phyloP scores from a whole-genome alignment of 2,329 filamentous ascomycete genomes.

The Ophiostoma sp. region DNA sequence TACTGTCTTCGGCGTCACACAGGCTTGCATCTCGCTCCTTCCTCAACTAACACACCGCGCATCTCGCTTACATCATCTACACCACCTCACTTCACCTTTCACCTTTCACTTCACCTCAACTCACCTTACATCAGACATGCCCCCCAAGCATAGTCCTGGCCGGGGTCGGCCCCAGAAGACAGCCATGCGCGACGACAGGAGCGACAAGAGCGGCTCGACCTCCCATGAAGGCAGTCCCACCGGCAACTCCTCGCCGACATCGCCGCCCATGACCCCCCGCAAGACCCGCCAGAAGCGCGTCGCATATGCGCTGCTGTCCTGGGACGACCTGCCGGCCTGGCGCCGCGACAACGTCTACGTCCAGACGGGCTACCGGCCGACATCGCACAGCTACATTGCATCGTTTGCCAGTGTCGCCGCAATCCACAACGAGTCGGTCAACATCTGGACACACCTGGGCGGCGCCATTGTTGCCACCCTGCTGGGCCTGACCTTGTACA shows the following conservation, averaged over 20 bases:
- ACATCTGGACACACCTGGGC: conserved; percentile 60
- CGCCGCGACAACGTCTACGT: conserved; percentile 57
- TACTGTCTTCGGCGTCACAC: background rate
- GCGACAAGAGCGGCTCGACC: background rate
- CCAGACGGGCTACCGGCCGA: conserved; percentile 48
- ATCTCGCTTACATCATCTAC: conserved; percentile 8
- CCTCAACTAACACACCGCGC: background rate
- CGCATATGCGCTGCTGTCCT: conserved; percentile 40
- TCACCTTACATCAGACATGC: background rate
- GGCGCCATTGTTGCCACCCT: conserved; percentile 58
- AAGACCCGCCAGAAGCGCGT: conserved; percentile 22
- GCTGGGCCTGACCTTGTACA: conserved; percentile 49
- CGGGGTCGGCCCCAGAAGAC: conserved; percentile 21
- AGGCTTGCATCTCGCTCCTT: background rate
- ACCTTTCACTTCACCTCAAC: background rate
- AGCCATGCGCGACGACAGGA: conserved; percentile 14
- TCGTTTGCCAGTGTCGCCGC: conserved; percentile 47
- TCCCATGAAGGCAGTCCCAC: conserved; percentile 2
- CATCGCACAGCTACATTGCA: conserved; percentile 44
- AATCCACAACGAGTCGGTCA: conserved; percentile 58
- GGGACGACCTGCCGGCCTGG: conserved; percentile 56
- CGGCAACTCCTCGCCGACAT: conserved; percentile 25
- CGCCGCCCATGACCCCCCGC: conserved; percentile 7
- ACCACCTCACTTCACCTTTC: background rate
- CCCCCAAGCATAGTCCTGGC: conserved; percentile 17